These are phyloP conservation scores for Fusarium chlamydosporum DNA, from an alignment of 2,329 filamentous ascomycete genomes.

Conservation along the genomic window DNA sequence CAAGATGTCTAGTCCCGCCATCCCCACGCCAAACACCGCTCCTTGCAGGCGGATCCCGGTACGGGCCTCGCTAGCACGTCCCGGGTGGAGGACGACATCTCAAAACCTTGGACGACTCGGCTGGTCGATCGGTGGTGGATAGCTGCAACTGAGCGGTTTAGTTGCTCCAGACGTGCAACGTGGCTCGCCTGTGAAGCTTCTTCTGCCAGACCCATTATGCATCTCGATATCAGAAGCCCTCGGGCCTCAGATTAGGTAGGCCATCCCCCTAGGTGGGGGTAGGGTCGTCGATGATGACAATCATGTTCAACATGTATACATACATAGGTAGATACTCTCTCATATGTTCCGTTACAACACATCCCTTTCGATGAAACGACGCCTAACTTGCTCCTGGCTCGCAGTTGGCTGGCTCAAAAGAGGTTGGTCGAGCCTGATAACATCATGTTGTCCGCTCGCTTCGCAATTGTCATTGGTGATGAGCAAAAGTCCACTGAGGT, in stretches of 20 bases:
- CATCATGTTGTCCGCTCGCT: conserved; percentile 27
- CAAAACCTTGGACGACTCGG: conserved; percentile 42
- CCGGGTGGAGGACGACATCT: conserved; percentile 34
- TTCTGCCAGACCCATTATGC: conserved; percentile 50
- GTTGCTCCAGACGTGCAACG: conserved; percentile 54
- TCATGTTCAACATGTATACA: conserved; percentile 38
- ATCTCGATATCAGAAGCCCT: conserved; percentile 49
- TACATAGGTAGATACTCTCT: conserved; percentile 10
- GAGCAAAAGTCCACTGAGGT: conserved; percentile 13
- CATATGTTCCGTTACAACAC: conserved; percentile 22
- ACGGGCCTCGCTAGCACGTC: conserved; percentile 38
- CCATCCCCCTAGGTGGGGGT: conserved; percentile 39
- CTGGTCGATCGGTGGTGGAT: conserved; percentile 34
- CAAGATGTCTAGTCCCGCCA: conserved; percentile 33
- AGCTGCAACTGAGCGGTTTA: conserved; percentile 52
- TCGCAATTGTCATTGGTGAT: conserved; percentile 16
- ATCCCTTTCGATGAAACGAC: conserved; percentile 23
- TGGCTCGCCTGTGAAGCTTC: conserved; percentile 54
- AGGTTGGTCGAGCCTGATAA: conserved; percentile 30
- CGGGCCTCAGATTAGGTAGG: conserved; percentile 47
- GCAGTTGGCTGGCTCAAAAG: conserved; percentile 18
- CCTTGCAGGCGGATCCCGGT: conserved; percentile 42
- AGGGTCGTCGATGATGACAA: conserved; percentile 35
- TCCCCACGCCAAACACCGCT: conserved; percentile 40
- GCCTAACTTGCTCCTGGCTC: conserved; percentile 26